These are phyloP conservation scores for Sugiyamaella pinicola DNA, from an alignment of 1,139 yeast genomes.

Conservation along the genomic window DNA sequence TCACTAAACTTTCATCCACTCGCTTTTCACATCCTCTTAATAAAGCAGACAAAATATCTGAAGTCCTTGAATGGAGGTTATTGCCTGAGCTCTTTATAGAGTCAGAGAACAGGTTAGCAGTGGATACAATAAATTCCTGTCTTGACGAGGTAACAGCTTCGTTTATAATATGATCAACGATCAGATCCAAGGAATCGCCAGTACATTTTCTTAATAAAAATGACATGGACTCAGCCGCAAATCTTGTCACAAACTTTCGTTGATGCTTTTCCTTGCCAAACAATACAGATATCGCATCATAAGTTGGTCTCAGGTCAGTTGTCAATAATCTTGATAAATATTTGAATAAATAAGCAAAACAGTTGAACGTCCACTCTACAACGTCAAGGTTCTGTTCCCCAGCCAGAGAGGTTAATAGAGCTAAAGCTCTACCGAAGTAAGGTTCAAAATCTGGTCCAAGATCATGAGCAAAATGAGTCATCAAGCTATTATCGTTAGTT, in stretches of 20 bases:
- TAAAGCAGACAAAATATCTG: constrained; percentile 47
- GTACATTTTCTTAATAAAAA: constrained; percentile 75
- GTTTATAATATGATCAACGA: constrained; percentile 56
- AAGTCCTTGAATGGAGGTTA: constrained; percentile 72
- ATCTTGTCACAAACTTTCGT: constrained; percentile 68
- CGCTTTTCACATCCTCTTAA: constrained; percentile 22
- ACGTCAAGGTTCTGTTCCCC: constrained; percentile 55
- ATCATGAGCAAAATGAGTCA: constrained; percentile 88
- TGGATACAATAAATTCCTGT: constrained; percentile 55
- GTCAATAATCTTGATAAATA: constrained; percentile 69
- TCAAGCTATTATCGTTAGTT: constrained; percentile 42
- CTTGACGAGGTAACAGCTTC: constrained; percentile 48
- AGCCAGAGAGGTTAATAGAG: constrained; percentile 55
- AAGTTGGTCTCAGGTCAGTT: constrained; percentile 68
- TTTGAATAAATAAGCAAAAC: constrained; percentile 86
- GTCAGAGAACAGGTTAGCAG: constrained; percentile 67
- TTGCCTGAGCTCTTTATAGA: constrained; percentile 73
- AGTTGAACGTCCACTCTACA: constrained; percentile 81
- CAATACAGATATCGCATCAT: constrained; percentile 64
- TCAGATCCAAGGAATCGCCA: constrained; percentile 49
- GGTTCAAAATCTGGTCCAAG: constrained; percentile 87
- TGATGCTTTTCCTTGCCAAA: constrained; percentile 52
- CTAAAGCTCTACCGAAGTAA: constrained; percentile 59
- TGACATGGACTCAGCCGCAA: constrained; percentile 89
- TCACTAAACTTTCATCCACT: constrained; percentile 37